These are phyloP conservation scores for Dysphania ambrosioides DNA, from an alignment of 148 eudicot genomes.

Conservation along the genomic window DNA sequence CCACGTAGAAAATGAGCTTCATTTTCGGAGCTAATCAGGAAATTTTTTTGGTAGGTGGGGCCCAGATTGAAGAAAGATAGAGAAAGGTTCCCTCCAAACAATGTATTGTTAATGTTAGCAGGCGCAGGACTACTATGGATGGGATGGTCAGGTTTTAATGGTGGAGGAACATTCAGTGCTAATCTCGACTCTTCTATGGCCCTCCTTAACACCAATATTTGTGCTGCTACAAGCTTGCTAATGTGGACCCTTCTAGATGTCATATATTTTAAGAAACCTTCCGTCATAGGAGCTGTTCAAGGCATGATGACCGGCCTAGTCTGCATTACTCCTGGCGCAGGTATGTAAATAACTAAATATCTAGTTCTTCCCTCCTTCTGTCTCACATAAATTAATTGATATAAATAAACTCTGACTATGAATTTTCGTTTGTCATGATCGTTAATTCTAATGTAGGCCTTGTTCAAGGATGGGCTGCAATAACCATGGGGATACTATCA, in stretches of 20 bases:
- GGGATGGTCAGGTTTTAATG: constrained; percentile 74
- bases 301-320: constrained; percentile 77
- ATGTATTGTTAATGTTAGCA: constrained; percentile 40
- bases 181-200: constrained; percentile 50
- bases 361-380: background rate
- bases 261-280: constrained; percentile 46
- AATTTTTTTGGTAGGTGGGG: constrained; percentile 39
- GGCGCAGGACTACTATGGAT: constrained; percentile 67
- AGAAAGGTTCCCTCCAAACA: constrained; percentile 65
- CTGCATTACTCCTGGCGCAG: constrained; percentile 64
- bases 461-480: constrained; percentile 72
- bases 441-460: constrained; percentile 39
- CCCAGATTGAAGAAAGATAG: constrained; percentile 53
- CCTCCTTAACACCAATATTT: constrained; percentile 52
- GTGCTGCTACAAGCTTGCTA: constrained; percentile 59
- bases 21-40: too few species aligned
- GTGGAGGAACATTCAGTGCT: constrained; percentile 54
- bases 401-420: background rate
- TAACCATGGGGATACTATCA: constrained; percentile 50
- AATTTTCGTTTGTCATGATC: too few species aligned
- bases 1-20: too few species aligned
- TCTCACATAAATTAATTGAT: too few species aligned
- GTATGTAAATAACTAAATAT: too few species aligned
- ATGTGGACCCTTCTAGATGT: constrained; percentile 63
- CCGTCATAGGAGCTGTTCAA: constrained; percentile 68